Conservation (phyloP, 1,139 yeast species). For the Pichia sp. region DNA sequence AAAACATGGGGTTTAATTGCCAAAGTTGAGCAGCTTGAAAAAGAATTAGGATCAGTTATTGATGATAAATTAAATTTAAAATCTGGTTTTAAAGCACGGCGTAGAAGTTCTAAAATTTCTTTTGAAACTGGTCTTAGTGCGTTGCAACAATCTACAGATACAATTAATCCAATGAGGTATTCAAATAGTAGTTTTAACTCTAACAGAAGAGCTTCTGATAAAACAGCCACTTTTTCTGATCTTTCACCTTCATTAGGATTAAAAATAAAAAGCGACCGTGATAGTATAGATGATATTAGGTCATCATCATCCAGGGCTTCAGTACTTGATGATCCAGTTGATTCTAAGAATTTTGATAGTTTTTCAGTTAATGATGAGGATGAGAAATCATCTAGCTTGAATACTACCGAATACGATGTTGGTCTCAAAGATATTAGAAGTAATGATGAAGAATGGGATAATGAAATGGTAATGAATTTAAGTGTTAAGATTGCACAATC, state of each 20-base stretch:
- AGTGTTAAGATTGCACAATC: slow-evolving; percentile 48
- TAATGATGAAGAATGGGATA: slow-evolving; percentile 20
- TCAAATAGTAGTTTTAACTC: too few relatives aligned
- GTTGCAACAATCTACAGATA: too few relatives aligned
- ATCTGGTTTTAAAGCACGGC: not conserved
- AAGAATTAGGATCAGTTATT: slow-evolving; percentile 16
- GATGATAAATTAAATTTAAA: slow-evolving; percentile 2
- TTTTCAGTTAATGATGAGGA: not conserved
- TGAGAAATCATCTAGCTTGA: not conserved
- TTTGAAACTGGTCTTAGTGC: too few relatives aligned
- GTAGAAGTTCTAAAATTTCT: slow-evolving; percentile 1
- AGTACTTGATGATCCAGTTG: too few relatives aligned
- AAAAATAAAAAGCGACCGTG: too few relatives aligned
- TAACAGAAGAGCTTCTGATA: too few relatives aligned
- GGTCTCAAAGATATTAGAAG: not conserved
- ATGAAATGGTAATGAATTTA: slow-evolving; percentile 34
- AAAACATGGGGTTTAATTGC: slow-evolving; percentile 32
- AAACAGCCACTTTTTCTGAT: too few relatives aligned
- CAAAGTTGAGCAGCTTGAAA: slow-evolving; percentile 22
- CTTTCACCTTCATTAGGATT: too few relatives aligned
- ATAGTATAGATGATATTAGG: too few relatives aligned
- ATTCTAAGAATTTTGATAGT: too few relatives aligned
- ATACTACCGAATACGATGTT: not conserved
- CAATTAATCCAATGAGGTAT: too few relatives aligned
- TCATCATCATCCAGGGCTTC: too few relatives aligned